phyloP scores from a whole-genome alignment of 169 alveolate species.

The Plasmodium gallinaceum region DNA sequence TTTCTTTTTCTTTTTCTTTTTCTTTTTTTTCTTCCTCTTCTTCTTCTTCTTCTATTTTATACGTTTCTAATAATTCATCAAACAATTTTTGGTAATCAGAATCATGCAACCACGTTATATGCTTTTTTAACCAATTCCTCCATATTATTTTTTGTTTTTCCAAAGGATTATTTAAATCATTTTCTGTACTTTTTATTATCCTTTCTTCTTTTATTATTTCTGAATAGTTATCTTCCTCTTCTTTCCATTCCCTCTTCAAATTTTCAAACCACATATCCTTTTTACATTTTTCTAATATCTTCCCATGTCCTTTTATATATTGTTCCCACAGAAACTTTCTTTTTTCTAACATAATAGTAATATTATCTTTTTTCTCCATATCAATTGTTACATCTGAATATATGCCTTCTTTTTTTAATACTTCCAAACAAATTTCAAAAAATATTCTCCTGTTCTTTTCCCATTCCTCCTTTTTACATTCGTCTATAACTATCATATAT shows the following conservation, averaged over 20 bases:
- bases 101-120: not conserved
- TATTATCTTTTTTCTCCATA: no score
- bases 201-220: not conserved
- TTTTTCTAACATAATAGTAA: no score
- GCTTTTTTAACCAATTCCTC: not conserved
- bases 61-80: not conserved
- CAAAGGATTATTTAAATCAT: not conserved
- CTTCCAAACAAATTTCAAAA: constrained; percentile 10
- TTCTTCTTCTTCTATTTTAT: not conserved
- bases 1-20: no score
- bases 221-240: not conserved
- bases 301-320: not conserved
- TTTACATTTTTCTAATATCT: not conserved
- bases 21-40: not conserved
- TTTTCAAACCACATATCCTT: not conserved
- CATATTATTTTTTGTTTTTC: not conserved
- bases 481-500: constrained; percentile 5
- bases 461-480: constrained; percentile 4
- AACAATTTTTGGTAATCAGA: not conserved
- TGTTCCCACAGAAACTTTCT: not conserved
- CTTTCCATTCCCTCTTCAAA: not conserved
- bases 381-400: no score
- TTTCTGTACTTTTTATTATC: not conserved
- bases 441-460: not conserved
- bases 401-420: not conserved